Conservation (phyloP, 306 rosid species). For the Hippophae tibetana region DNA sequence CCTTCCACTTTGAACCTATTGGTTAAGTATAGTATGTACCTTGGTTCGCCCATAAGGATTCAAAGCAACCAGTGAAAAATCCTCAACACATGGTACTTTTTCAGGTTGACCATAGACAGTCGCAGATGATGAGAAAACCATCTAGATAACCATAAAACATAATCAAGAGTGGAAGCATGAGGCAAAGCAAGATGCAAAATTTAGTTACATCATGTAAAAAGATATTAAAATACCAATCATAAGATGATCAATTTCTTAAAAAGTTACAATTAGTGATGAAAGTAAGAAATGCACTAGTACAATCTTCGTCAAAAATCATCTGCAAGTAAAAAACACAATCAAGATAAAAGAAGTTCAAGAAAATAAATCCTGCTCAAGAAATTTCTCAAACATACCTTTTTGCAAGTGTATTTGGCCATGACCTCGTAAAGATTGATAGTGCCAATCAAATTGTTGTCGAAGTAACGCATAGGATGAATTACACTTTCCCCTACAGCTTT, state of each 20-base stretch:
- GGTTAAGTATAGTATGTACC: slow-evolving; percentile 26
- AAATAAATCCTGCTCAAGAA: too few species aligned
- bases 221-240: too few species aligned
- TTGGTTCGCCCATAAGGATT: slow-evolving; percentile 91
- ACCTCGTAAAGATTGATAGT: slow-evolving; percentile 74
- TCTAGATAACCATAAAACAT: slow-evolving; percentile 28
- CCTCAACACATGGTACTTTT: slow-evolving; percentile 75
- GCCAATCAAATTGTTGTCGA: slow-evolving; percentile 62
- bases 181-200: neutral
- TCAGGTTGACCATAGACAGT: slow-evolving; percentile 95
- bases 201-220: neutral
- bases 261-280: neutral
- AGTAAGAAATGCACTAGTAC: neutral
- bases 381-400: slow-evolving; percentile 39
- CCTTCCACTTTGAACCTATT: too few species aligned
- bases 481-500: slow-evolving; percentile 93
- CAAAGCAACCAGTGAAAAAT: slow-evolving; percentile 55
- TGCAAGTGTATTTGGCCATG: slow-evolving; percentile 71
- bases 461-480: slow-evolving; percentile 59
- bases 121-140: slow-evolving; percentile 95
- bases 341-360: too few species aligned
- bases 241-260: too few species aligned
- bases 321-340: too few species aligned
- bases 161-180: slow-evolving; percentile 10
- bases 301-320: neutral